Conservation (phyloP, 805 yeast species). For the Saccharomycopsis capsularis region DNA sequence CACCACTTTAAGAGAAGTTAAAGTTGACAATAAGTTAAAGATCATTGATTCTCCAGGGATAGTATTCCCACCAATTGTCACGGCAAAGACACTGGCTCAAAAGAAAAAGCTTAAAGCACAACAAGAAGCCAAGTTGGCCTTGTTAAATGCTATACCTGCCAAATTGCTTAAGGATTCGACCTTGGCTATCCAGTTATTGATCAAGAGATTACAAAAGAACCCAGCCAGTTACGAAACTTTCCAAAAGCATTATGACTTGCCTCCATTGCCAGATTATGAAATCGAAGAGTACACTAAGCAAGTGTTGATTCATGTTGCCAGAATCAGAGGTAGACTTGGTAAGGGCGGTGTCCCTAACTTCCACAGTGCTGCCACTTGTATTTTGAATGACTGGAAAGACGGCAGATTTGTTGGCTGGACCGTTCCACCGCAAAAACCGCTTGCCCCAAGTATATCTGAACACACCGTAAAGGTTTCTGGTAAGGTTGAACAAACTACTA, state of each 20-base stretch:
- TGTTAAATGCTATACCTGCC: slow-evolving; percentile 84
- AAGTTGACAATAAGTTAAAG: slow-evolving; percentile 82
- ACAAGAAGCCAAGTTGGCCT: slow-evolving; percentile 82
- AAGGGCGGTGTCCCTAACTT: slow-evolving; percentile 91
- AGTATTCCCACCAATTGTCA: slow-evolving; percentile 75
- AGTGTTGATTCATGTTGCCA: slow-evolving; percentile 85
- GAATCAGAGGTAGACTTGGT: slow-evolving; percentile 86
- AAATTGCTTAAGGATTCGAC: slow-evolving; percentile 79
- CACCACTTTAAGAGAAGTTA: slow-evolving; percentile 83
- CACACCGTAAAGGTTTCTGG: slow-evolving; percentile 41
- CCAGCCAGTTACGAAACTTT: slow-evolving; percentile 61
- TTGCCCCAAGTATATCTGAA: slow-evolving; percentile 28
- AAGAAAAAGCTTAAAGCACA: slow-evolving; percentile 44
- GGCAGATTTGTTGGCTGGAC: slow-evolving; percentile 93
- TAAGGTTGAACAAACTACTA: slow-evolving; percentile 53
- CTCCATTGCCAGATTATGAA: slow-evolving; percentile 67
- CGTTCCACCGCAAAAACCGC: slow-evolving; percentile 43
- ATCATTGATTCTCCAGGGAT: slow-evolving; percentile 96
- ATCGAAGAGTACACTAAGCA: slow-evolving; percentile 76
- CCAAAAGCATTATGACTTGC: slow-evolving; percentile 66
- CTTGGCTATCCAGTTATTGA: slow-evolving; percentile 68
- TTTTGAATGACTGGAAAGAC: slow-evolving; percentile 94
- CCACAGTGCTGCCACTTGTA: slow-evolving; percentile 72
- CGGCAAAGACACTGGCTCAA: not conserved
- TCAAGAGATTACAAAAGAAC: slow-evolving; percentile 69